Percentiles rank a stretch among this genome's conserved stretches.
phyloP scores from a whole-genome alignment of 2,329 filamentous ascomycete species.

The Aspergillus tanneri region DNA sequence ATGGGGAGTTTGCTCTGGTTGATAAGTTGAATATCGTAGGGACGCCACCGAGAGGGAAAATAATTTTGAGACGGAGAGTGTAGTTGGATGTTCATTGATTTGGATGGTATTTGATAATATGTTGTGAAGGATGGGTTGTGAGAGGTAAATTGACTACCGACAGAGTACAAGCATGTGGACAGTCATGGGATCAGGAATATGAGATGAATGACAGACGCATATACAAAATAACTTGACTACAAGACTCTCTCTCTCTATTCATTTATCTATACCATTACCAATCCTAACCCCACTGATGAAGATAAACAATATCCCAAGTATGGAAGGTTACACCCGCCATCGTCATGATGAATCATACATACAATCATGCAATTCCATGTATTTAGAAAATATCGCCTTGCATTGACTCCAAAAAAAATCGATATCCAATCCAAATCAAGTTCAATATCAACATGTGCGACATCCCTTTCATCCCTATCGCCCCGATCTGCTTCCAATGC shows the following conservation, averaged over 20 bases:
- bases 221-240: too few species aligned
- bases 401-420: too few species aligned
- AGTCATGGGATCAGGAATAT: too few species aligned
- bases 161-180: too few species aligned
- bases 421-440: not conserved
- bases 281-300: too few species aligned
- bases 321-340: conserved; percentile 9
- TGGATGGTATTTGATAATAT: not conserved
- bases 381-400: too few species aligned
- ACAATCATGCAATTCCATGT: not conserved
- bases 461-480: conserved; percentile 47
- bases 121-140: not conserved
- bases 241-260: too few species aligned
- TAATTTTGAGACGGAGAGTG: not conserved
- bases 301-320: too few species aligned
- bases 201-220: too few species aligned
- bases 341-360: conserved; percentile 24
- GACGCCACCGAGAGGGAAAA: not conserved
- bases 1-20: not conserved
- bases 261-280: too few species aligned
- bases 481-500: conserved; percentile 57
- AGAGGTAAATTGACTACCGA: too few species aligned
- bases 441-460: conserved; percentile 40
- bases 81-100: not conserved
- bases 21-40: not conserved